phyloP scores from a whole-genome alignment of 192 early-diverging fungal genomes.

The Gryganskiella cystojenkinii region DNA sequence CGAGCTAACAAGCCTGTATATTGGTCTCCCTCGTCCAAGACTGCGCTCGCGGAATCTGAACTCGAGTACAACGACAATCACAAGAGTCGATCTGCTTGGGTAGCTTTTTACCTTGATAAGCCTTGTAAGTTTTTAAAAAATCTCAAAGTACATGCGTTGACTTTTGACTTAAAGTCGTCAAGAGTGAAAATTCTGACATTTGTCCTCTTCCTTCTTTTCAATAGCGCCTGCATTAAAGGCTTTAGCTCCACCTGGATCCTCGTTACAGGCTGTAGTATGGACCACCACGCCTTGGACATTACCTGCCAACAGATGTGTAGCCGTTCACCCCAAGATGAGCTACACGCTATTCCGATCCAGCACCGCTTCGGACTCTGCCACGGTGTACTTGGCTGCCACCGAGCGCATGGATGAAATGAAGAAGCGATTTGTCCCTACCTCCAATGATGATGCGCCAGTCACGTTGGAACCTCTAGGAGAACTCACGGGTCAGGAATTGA shows the following conservation, averaged over 20 bases:
- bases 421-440: constrained; percentile 23
- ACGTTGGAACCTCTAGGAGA: constrained; percentile 28
- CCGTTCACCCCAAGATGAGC: constrained; percentile 70
- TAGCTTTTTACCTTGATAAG: constrained; percentile 65
- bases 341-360: constrained; percentile 63
- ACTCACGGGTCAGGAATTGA: constrained; percentile 58
- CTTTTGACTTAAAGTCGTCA: not conserved
- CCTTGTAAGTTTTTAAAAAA: constrained; percentile 43
- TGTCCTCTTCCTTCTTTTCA: not conserved
- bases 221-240: constrained; percentile 16
- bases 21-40: constrained; percentile 86
- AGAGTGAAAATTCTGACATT: not conserved
- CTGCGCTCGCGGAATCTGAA: constrained; percentile 84
- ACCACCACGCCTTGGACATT: constrained; percentile 88
- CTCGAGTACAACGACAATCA: constrained; percentile 85
- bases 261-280: constrained; percentile 70
- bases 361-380: constrained; percentile 7
- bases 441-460: constrained; percentile 7
- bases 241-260: constrained; percentile 15
- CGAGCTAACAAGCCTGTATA: constrained; percentile 84
- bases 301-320: constrained; percentile 79
- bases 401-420: constrained; percentile 57
- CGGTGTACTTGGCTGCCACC: constrained; percentile 54
- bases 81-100: constrained; percentile 75
- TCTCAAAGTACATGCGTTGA: not conserved